These are phyloP conservation scores for Pyropia yezoensis DNA, from an alignment of 23 red algal genomes.

Conservation along the genomic window DNA sequence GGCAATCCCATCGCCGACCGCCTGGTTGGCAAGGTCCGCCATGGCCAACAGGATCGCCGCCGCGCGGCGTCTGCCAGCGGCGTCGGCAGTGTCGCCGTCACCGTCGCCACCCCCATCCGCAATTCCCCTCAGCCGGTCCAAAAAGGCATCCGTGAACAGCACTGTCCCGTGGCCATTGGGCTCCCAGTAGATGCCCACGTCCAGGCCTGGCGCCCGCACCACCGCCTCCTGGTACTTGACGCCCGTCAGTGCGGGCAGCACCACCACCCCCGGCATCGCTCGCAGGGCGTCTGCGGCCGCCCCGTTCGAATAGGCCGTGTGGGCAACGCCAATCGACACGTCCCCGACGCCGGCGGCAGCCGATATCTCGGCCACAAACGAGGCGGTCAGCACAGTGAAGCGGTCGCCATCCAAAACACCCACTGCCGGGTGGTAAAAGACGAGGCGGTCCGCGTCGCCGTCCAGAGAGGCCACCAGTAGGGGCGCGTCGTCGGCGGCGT, in stretches of 20 bases:
- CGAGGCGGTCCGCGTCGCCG: slow-evolving; percentile 93
- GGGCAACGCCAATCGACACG: slow-evolving; percentile 62
- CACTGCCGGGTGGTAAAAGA: slow-evolving; percentile 25
- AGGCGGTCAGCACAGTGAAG: slow-evolving; percentile 38
- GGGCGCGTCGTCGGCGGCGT: no score
- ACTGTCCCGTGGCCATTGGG: slow-evolving; percentile 98
- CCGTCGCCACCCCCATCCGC: neutral
- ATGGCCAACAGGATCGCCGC: slow-evolving; percentile 24
- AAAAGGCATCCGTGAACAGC: slow-evolving; percentile 40
- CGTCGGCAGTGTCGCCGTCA: neutral
- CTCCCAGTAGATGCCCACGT: slow-evolving; percentile 97
- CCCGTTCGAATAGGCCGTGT: slow-evolving; percentile 94
- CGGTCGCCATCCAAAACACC: slow-evolving; percentile 64
- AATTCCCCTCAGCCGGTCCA: neutral
- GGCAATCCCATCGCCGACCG: slow-evolving; percentile 87
- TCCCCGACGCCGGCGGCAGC: slow-evolving; percentile 5
- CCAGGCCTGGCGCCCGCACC: slow-evolving; percentile 20
- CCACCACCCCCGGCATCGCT: slow-evolving; percentile 23
- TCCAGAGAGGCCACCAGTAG: slow-evolving; percentile 52
- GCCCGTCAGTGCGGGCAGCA: slow-evolving; percentile 73
- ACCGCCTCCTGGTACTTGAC: slow-evolving; percentile 92
- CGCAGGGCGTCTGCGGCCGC: slow-evolving; percentile 48
- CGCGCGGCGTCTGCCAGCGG: slow-evolving; percentile 1
- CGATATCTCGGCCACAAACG: slow-evolving; percentile 31
- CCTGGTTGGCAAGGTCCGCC: slow-evolving; percentile 78